Conservation (phyloP, 345 rosid genomes). For the Rhodamnia argentea region DNA sequence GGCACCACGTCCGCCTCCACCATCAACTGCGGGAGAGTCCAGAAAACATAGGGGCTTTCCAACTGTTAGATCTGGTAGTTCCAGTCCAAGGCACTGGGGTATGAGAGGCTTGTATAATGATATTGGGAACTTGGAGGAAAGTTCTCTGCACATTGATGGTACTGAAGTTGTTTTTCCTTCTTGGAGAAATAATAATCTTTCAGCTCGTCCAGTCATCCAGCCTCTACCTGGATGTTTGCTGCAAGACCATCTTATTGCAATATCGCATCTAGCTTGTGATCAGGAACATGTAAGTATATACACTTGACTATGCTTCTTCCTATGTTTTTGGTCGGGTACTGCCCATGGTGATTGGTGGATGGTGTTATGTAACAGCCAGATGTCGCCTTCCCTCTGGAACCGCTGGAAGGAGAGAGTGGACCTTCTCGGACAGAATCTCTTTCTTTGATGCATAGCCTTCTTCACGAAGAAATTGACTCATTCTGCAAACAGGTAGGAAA, state of each 20-base stretch:
- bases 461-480: conserved; percentile 73
- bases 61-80: conserved; percentile 97
- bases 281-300: conserved; percentile 74
- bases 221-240: conserved; percentile 77
- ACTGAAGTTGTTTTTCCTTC: conserved; percentile 91
- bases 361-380: conserved; percentile 67
- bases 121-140: conserved; percentile 59
- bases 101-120: conserved; percentile 81
- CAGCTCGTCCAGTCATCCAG: conserved; percentile 67
- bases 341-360: conserved; percentile 5
- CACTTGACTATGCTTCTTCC: background rate
- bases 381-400: conserved; percentile 74
- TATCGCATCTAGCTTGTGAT: conserved; percentile 83
- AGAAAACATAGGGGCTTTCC: conserved; percentile 88
- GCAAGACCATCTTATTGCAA: conserved; percentile 84
- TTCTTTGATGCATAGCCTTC: conserved; percentile 57
- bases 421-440: conserved; percentile 45
- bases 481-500: conserved; percentile 75
- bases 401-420: conserved; percentile 53
- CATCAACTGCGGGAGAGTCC: conserved; percentile 82
- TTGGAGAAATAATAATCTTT: conserved; percentile 83
- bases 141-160: conserved; percentile 60
- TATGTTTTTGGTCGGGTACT: background rate
- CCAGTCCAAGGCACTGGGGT: conserved; percentile 98
- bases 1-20: conserved; percentile 94